Base-by-base conservation (phyloP, 1,139 yeast genomes). In the Spencermartinsiella ligniputridi region DNA sequence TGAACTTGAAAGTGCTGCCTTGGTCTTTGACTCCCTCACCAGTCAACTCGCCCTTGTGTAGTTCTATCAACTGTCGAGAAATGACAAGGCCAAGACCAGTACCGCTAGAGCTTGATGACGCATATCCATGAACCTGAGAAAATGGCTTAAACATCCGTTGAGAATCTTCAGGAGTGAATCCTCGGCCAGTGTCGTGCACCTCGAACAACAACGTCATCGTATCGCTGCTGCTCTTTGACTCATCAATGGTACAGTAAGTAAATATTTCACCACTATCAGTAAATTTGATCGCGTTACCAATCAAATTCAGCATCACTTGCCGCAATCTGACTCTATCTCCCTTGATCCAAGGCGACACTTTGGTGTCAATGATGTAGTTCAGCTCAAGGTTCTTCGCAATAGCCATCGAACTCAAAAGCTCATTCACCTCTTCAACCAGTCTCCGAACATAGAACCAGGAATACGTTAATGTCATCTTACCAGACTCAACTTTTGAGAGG, bases 321-420 rank as follows among this genome's bases (percentile, higher is more conserved):
- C 89, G 83, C 37, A 89, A 80, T 60, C 96, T 71, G 61, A 88
- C 86, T 3, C 95, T 81, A 63, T 89, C 97, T 6, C 96, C 97
- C 62, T 88, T 81, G 53, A 84, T 83, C 63, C 81, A 79, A 56
- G 81, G 86, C 1, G 92, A 89, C 69, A 84, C 84, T 1, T 86
- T 79, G 16, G 81, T 78, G 58, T 83, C 89, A 54, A 85, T 83
- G 56, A 81, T 79, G 58, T 83, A 84, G n/a, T 83, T 79, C 54
- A 84, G 72, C 55, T 84, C 89, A 47, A 84, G 68, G 46, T 81
- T 79, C 58, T 83, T 83, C 53, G 84, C 88, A 54, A 83, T 82
- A 1, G 92, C 89, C 62, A 84, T 81, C 1, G 85, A 88, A 5
- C 89, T 86, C 52, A 84, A 70, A 3, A 90, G 79, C 61, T 84